phyloP scores from a whole-genome alignment of 2,329 filamentous ascomycete genomes.

The Exophiala oligosperma region DNA sequence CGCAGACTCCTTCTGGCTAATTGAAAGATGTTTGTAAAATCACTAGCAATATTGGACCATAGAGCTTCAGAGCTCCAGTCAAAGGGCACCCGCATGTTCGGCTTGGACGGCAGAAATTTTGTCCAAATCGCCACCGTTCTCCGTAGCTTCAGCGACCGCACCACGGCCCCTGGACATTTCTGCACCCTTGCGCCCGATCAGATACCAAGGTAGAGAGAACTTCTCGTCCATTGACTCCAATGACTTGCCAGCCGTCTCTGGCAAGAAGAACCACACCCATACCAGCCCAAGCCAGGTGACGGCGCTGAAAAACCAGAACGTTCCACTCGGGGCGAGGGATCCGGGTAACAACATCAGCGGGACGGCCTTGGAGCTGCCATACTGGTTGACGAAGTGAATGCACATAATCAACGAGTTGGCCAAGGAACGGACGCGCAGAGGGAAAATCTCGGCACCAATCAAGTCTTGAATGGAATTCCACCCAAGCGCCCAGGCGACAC shows the following conservation, averaged over 20 bases:
- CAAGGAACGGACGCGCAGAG: constrained; percentile 43
- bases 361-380: constrained; percentile 33
- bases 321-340: constrained; percentile 59
- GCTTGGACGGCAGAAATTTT: too few relatives aligned
- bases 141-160: too few relatives aligned
- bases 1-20: too few relatives aligned
- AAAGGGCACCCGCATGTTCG: too few relatives aligned
- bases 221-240: constrained; percentile 66
- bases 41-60: too few relatives aligned
- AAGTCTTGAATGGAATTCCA: constrained; percentile 50
- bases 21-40: too few relatives aligned
- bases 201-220: constrained; percentile 72
- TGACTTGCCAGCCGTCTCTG: constrained; percentile 65
- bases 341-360: constrained; percentile 55
- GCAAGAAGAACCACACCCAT: constrained; percentile 73
- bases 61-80: too few relatives aligned
- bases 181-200: constrained; percentile 69
- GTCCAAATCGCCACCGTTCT: too few relatives aligned
- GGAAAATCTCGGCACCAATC: constrained; percentile 47
- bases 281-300: constrained; percentile 66
- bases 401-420: constrained; percentile 46
- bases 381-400: constrained; percentile 43
- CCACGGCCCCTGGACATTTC: too few relatives aligned
- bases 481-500: constrained; percentile 48
- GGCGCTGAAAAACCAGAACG: constrained; percentile 73